phyloP scores from a whole-genome alignment of 805 yeast genomes.

The Cyberlindnera xylosilytica region DNA sequence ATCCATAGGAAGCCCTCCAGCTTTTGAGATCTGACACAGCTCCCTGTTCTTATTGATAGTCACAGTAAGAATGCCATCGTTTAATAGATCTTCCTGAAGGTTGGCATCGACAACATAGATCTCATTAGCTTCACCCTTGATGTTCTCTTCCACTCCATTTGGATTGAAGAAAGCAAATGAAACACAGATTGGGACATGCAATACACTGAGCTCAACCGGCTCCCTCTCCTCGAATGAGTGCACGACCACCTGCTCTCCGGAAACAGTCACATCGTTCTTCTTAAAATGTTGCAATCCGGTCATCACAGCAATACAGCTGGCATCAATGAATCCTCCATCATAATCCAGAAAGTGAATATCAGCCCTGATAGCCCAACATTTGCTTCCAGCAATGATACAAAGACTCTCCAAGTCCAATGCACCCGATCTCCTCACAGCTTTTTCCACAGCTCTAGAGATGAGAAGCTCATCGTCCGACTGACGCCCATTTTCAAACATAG shows the following conservation, averaged over 20 bases:
- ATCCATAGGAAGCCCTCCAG: slow-evolving; percentile 86
- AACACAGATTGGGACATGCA: slow-evolving; percentile 88
- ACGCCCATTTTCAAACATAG: slow-evolving; percentile 69
- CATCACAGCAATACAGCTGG: slow-evolving; percentile 87
- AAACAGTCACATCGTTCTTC: slow-evolving; percentile 78
- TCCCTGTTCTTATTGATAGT: slow-evolving; percentile 90
- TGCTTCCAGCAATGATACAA: slow-evolving; percentile 86
- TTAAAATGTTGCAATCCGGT: slow-evolving; percentile 79
- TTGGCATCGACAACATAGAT: slow-evolving; percentile 73
- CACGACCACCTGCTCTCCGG: slow-evolving; percentile 60
- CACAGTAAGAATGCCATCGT: slow-evolving; percentile 78
- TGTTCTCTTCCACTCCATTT: slow-evolving; percentile 57
- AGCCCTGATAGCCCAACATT: slow-evolving; percentile 89
- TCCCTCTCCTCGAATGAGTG: slow-evolving; percentile 76
- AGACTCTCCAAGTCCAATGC: slow-evolving; percentile 88
- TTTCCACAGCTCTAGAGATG: slow-evolving; percentile 81
- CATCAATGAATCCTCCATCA: slow-evolving; percentile 92
- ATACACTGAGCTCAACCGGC: slow-evolving; percentile 79
- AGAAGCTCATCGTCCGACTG: slow-evolving; percentile 79
- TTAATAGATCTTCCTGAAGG: slow-evolving; percentile 67
- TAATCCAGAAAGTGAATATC: slow-evolving; percentile 85
- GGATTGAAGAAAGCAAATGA: slow-evolving; percentile 86
- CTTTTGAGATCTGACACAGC: slow-evolving; percentile 82
- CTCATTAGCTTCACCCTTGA: slow-evolving; percentile 64
- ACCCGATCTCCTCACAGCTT: slow-evolving; percentile 85